These are phyloP conservation scores for Neofusicoccum kwambonambiense DNA, from an alignment of 2,329 filamentous ascomycete genomes.

Conservation along the genomic window DNA sequence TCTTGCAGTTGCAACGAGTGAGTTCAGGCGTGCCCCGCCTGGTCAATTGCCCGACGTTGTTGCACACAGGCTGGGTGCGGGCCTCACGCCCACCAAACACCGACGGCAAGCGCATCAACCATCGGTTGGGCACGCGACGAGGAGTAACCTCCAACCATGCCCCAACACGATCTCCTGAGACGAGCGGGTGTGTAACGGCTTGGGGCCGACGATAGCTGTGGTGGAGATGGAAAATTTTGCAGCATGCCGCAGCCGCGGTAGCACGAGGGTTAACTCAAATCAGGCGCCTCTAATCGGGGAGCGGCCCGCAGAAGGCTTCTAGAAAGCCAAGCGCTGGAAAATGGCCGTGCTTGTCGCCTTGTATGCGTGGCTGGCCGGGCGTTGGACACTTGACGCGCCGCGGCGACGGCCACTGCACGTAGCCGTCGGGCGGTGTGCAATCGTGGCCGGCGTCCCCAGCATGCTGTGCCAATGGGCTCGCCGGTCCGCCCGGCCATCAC, in stretches of 20 bases:
- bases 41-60: background rate
- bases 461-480: slow-evolving; percentile 7
- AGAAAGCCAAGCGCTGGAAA: background rate
- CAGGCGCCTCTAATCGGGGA: background rate
- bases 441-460: background rate
- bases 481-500: background rate
- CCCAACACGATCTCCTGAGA: background rate
- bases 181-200: background rate
- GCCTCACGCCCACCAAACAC: background rate
- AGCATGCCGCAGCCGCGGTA: background rate
- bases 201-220: background rate
- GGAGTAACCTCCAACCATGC: background rate
- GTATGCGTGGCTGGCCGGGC: background rate
- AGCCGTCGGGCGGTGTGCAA: background rate
- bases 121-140: background rate
- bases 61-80: background rate
- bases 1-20: background rate
- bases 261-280: background rate
- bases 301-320: background rate
- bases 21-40: background rate
- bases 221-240: background rate
- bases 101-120: background rate
- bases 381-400: background rate
- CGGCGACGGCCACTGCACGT: background rate
- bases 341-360: background rate